Evolutionary conservation across 257 asterid genomes (phyloP).

Genomic region (Ehretia macrophylla): DNA sequence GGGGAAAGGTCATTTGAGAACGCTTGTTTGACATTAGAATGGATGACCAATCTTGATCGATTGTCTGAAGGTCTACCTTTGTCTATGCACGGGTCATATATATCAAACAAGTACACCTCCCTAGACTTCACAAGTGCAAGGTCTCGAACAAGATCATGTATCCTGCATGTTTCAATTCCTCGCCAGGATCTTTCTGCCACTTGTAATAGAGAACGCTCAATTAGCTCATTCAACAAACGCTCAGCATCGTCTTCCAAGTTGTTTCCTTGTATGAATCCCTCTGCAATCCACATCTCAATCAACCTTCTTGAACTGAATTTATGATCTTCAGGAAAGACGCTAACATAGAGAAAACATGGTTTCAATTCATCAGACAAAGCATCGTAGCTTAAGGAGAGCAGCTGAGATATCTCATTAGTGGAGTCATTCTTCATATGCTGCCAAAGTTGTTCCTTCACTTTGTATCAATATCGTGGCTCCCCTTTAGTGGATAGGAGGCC

Average conservation of each 20-base stretch:
- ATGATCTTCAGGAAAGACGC: constrained; percentile 10
- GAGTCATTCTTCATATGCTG: constrained; percentile 13
- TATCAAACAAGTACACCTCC: not conserved
- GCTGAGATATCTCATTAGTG: constrained; percentile 1
- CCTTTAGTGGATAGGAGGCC: not conserved
- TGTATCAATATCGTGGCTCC: not conserved
- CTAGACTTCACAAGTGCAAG: not conserved
- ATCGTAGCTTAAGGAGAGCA: constrained; percentile 9
- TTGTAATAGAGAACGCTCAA: constrained; percentile 2
- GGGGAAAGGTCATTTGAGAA: constrained; percentile 1
- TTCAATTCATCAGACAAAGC: constrained; percentile 12
- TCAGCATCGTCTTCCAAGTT: constrained; percentile 7
- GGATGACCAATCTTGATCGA: constrained; percentile 2
- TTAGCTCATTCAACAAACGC: constrained; percentile 5
- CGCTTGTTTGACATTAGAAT: not conserved
- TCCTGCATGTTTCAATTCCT: not conserved
- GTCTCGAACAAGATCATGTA: constrained; percentile 15
- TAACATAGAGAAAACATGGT: constrained; percentile 9
- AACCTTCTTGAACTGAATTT: not conserved
- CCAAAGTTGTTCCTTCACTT: constrained; percentile 10
- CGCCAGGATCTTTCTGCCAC: too few relatives aligned
- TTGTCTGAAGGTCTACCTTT: not conserved
- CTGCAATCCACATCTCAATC: constrained; percentile 3
- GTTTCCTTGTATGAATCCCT: constrained; percentile 6
- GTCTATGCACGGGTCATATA: constrained; percentile 1